phyloP scores from a whole-genome alignment of 257 asterid species.

The Eustoma russellianum region DNA sequence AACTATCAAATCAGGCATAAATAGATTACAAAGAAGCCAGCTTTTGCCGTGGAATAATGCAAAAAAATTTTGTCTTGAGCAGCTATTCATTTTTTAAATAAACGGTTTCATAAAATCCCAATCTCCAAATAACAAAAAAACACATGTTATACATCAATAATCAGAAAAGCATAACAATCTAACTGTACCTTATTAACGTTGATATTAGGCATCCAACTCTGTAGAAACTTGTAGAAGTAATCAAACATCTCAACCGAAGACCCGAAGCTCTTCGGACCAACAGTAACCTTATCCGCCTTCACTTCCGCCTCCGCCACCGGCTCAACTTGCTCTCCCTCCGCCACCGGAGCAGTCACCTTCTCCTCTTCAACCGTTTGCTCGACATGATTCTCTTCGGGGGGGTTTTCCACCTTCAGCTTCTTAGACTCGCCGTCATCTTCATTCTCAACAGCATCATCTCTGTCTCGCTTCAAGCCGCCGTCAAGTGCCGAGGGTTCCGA shows the following conservation, averaged over 20 bases:
- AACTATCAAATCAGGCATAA: too few relatives aligned
- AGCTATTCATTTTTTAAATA: too few relatives aligned
- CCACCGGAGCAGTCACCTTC: constrained; percentile 7
- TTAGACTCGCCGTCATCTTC: constrained; percentile 27
- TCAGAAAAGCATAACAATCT: neutral
- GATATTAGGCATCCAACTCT: constrained; percentile 53
- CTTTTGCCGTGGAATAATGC: too few relatives aligned
- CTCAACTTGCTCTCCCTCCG: too few relatives aligned
- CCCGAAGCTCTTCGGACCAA: constrained; percentile 68
- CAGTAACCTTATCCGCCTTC: constrained; percentile 17
- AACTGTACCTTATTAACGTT: constrained; percentile 54
- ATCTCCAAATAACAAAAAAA: too few relatives aligned
- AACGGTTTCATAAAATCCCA: too few relatives aligned
- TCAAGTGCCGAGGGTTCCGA: constrained; percentile 6
- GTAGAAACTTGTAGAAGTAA: constrained; percentile 67
- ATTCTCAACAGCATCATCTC: constrained; percentile 41
- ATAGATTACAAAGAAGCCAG: too few relatives aligned
- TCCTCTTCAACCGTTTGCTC: constrained; percentile 11
- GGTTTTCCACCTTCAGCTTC: constrained; percentile 33
- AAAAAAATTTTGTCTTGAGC: too few relatives aligned
- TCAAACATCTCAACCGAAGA: constrained; percentile 64
- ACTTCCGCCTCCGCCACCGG: constrained; percentile 7
- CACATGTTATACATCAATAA: neutral
- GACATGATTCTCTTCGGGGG: constrained; percentile 14
- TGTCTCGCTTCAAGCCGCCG: constrained; percentile 38